A percentile compares a stretch with the other conserved stretches of the same genome.
These are phyloP conservation scores for Pyrenophora tritici-repentis DNA, from an alignment of 2,329 filamentous ascomycete genomes.

Conservation along the genomic window DNA sequence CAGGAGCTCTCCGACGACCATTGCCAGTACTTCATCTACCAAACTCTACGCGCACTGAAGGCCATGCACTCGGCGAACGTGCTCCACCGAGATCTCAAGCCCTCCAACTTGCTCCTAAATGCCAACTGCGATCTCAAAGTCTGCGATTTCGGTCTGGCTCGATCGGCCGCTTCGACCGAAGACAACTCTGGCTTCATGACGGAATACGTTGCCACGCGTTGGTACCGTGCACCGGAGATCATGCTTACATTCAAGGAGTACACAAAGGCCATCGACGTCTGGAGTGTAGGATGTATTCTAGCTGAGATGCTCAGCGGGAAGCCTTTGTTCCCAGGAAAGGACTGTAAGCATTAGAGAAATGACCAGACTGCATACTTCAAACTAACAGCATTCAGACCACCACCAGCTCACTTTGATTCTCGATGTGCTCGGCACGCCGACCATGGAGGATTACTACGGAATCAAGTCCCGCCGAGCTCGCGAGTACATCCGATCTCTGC, in stretches of 20 bases:
- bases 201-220: constrained; percentile 98
- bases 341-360: constrained; percentile 67
- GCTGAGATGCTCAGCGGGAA: constrained; percentile 99
- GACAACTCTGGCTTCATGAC: constrained; percentile 99
- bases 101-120: constrained; percentile 94
- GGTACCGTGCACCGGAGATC: constrained; percentile 98
- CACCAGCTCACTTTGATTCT: constrained; percentile 97
- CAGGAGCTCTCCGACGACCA: constrained; percentile 98
- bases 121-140: constrained; percentile 99
- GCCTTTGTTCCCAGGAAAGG: constrained; percentile 96
- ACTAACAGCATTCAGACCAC: constrained; percentile 67
- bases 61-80: constrained; percentile 99
- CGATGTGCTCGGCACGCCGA: constrained; percentile 95
- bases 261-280: constrained; percentile 98
- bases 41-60: constrained; percentile 95
- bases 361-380: constrained; percentile 9
- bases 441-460: constrained; percentile 99
- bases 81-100: constrained; percentile 94
- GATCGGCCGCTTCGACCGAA: constrained; percentile 94
- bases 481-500: constrained; percentile 96
- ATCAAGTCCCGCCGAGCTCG: constrained; percentile 97
- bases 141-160: constrained; percentile 95
- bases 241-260: constrained; percentile 99
- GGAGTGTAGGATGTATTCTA: constrained; percentile 97
- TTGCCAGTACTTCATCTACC: constrained; percentile 99